Base-by-base conservation (phyloP, 1,284 basidiomycete species). In the Pisolithus thermaeus region DNA sequence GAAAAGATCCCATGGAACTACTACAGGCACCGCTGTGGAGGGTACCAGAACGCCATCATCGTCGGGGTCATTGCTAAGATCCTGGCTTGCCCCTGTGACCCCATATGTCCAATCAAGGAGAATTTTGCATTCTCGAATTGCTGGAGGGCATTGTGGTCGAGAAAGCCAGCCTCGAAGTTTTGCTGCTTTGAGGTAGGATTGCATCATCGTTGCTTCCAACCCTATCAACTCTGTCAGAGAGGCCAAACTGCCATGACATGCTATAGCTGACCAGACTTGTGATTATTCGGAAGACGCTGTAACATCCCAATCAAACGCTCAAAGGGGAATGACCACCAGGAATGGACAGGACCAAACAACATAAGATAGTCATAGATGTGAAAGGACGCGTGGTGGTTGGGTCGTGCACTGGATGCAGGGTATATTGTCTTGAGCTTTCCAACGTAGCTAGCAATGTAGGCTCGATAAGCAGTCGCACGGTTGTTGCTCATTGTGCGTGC, bases 341-440 rank as follows among this genome's bases (percentile, higher is more conserved):
- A 56, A 51, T 73, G 70, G 1, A 65, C 60, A 2, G 72, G 73
- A 1, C 72, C 67, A 47, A 70, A 73, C 1, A 56, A 49, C 1
- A 50, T 16, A 0, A 72, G 52, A 42, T 65, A 62, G 8, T 66
- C 55, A 2, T 58, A 61, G 12, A 73, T 61, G 40, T 75, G 73
- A 9, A 70, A 52, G 0, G 64, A 50, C 7, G 60, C 56, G 45
- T 74, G 73, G 16, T 73, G 47, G 47, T 72, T 72, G 11, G 58
- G 53, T 2, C 36, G 14, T 4, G 5, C 23, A 25, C 23, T 25
- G 23, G 5, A 25, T 4, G 23, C 5, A 25, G 23, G 23, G 5
- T 25, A 25, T 3, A 25, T 25, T 5, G 23, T 25, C 23, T 25
- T 25, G 23, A 25, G 23, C 23, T 25, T 25, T 25, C 23, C 23